A percentile compares a stretch with the other conserved stretches of the same genome.
These are phyloP conservation scores for Phytophthora agathidicida DNA, from an alignment of 352 stramenopile genomes.

Conservation along the genomic window DNA sequence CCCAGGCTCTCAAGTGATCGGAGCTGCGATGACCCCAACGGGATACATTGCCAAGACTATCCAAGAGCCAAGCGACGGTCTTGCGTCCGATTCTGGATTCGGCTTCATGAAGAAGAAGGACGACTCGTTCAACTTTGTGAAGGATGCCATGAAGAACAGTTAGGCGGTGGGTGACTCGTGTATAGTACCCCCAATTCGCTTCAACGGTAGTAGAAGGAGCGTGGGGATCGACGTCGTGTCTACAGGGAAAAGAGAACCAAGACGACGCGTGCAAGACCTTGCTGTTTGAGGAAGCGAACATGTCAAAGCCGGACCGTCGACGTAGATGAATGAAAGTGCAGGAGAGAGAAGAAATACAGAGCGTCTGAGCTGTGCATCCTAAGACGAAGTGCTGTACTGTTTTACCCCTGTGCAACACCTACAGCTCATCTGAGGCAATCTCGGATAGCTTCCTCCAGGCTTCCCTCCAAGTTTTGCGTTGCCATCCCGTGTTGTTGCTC, in stretches of 20 bases:
- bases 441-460: not conserved
- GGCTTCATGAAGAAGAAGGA: constrained; percentile 90
- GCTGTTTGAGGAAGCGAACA: constrained; percentile 14
- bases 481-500: constrained; percentile 8
- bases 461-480: not conserved
- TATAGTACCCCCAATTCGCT: constrained; percentile 60
- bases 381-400: not conserved
- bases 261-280: constrained; percentile 18
- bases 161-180: constrained; percentile 39
- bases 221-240: constrained; percentile 34
- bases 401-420: not conserved
- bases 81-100: constrained; percentile 72
- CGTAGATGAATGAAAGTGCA: constrained; percentile 33
- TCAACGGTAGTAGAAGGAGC: constrained; percentile 36
- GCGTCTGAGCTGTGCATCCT: constrained; percentile 24
- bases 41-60: constrained; percentile 91
- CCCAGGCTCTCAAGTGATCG: constrained; percentile 77
- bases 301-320: constrained; percentile 19
- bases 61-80: constrained; percentile 77
- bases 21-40: constrained; percentile 82
- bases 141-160: constrained; percentile 90
- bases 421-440: not conserved
- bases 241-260: constrained; percentile 25
- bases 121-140: constrained; percentile 91
- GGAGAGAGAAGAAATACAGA: constrained; percentile 33